Evolutionary conservation across 495 filamentous ascomycete species (phyloP).

Genomic region (Penicillium goetzii): DNA sequence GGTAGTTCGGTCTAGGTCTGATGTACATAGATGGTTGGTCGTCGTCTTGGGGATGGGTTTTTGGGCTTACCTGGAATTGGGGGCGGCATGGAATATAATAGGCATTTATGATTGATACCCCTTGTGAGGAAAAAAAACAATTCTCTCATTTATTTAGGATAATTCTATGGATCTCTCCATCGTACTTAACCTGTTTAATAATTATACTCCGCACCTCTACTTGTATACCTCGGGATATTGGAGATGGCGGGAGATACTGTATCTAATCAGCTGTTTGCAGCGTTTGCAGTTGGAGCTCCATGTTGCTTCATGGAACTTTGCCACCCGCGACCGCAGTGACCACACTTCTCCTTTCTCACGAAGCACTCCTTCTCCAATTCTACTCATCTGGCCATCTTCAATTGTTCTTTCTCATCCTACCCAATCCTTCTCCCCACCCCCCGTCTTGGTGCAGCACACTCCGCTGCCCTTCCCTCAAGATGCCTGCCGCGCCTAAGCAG

Average conservation of each 20-base stretch:
- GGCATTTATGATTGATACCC: not conserved
- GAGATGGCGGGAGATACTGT: not conserved
- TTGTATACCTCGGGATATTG: not conserved
- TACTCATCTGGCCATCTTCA: not conserved
- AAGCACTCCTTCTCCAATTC: constrained; percentile 10
- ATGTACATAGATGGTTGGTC: not conserved
- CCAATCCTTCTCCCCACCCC: not conserved
- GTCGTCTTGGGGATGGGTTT: not conserved
- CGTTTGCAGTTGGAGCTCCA: constrained; percentile 33
- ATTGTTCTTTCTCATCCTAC: constrained; percentile 1
- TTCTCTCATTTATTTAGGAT: not conserved
- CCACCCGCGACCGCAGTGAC: constrained; percentile 24
- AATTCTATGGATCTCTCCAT: not conserved
- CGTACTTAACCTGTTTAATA: no score
- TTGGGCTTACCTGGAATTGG: not conserved
- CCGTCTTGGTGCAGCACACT: constrained; percentile 6
- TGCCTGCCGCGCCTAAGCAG: constrained; percentile 88
- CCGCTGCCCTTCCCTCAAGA: constrained; percentile 40
- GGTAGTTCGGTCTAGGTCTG: not conserved
- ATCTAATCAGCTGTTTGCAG: constrained; percentile 34
- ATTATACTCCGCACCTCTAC: not conserved
- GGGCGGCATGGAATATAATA: not conserved
- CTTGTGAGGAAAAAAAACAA: not conserved
- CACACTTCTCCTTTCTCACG: constrained; percentile 15
- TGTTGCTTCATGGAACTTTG: constrained; percentile 34